Base-by-base conservation (phyloP, 2,329 filamentous ascomycete species). In the Hymenoscyphus repandus region DNA sequence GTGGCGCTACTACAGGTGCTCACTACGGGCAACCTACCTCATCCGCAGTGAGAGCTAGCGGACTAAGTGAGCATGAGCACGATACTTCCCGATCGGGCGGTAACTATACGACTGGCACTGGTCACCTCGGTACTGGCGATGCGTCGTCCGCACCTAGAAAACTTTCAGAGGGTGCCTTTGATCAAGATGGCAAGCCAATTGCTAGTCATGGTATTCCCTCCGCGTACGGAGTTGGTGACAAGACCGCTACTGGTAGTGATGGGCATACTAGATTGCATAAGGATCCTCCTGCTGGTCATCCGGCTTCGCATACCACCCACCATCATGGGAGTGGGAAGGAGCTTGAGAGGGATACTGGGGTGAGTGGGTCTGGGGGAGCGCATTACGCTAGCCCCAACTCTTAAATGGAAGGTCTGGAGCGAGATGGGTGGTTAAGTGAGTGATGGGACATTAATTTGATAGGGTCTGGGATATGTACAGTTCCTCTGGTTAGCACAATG, bases 261-360 rank as follows among this genome's bases (percentile, higher is more conserved):
- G 59, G 55, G 6, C 45, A 54, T 1, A 58, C 59, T 37, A 52
- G 52, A 47, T 43, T 63, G 11, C 60, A 62, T 32, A 63, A 63
- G 37, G 61, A 58, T 17, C 58, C 60, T 45, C 61, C 61, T 20
- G 47, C 57, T 39, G 42, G 18, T 9, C 58, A 62, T 44, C 57
- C 58, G 11, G 58, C 58, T 36, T 40, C 58, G 10, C 52, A 57
- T 22, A 39, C 48, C n/a, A 30, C 22, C 7, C 22, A 27, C 7
- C 22, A 27, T 4, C 22, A 27, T 27, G 22, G 22, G 4, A 27
- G 22, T 27, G 22, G 22, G 22, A 27, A 27, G 22, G 22, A 7
- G 7, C 22, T 27, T 27, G 22, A 27, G 22, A 27, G 22, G 22
- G 22, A 27, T 27, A 4, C 22, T 27, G 22, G 22, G 22, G 22